Conservation (phyloP, 2,329 filamentous ascomycete species). For the Scedosporium apiospermum region DNA sequence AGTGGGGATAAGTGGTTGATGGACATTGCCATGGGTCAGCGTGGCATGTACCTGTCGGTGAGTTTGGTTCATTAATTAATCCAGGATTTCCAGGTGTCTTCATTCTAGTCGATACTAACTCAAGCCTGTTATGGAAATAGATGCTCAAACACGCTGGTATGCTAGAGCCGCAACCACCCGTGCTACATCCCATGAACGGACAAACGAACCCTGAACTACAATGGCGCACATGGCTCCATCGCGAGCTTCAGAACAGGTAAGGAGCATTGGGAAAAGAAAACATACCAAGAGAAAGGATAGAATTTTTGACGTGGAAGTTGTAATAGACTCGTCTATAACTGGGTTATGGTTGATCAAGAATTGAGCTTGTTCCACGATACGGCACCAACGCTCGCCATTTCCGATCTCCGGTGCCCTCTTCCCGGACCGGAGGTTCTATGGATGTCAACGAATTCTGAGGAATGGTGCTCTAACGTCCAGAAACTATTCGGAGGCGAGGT, state of each 20-base stretch:
- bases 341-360: slow-evolving; percentile 67
- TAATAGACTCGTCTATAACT: slow-evolving; percentile 59
- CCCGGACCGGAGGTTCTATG: slow-evolving; percentile 53
- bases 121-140: slow-evolving; percentile 18
- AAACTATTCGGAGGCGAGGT: slow-evolving; percentile 43
- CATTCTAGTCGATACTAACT: background rate
- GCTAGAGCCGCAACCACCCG: slow-evolving; percentile 42
- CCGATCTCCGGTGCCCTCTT: slow-evolving; percentile 55
- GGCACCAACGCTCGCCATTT: slow-evolving; percentile 52
- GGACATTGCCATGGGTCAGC: slow-evolving; percentile 66
- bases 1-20: slow-evolving; percentile 71
- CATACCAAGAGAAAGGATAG: background rate
- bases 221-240: slow-evolving; percentile 57
- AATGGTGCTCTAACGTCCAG: slow-evolving; percentile 52
- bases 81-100: background rate
- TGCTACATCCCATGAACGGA: slow-evolving; percentile 32
- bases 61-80: slow-evolving; percentile 14
- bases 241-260: slow-evolving; percentile 54
- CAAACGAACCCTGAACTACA: slow-evolving; percentile 35
- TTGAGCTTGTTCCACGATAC: slow-evolving; percentile 57
- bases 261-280: slow-evolving; percentile 12
- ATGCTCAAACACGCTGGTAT: slow-evolving; percentile 64
- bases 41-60: slow-evolving; percentile 61
- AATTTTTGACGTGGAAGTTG: background rate
- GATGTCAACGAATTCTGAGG: slow-evolving; percentile 45